phyloP scores from a whole-genome alignment of 169 alveolate species.

The Perkinsus chesapeaki region DNA sequence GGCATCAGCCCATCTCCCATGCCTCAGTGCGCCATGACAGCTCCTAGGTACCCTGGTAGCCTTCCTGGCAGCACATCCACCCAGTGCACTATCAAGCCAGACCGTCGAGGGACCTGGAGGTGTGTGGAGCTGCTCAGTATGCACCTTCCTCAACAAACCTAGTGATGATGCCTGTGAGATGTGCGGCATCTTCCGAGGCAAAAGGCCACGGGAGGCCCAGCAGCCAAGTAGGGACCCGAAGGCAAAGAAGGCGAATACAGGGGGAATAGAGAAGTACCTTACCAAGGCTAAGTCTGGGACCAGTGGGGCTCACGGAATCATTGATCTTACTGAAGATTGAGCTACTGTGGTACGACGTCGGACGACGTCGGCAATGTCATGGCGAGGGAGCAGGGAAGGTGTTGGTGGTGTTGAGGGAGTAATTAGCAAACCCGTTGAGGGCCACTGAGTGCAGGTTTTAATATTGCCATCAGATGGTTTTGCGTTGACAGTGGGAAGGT shows the following conservation, averaged over 20 bases:
- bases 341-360: too few relatives aligned
- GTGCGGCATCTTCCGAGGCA: background rate
- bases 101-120: background rate
- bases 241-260: background rate
- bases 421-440: too few relatives aligned
- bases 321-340: too few relatives aligned
- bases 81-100: background rate
- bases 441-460: too few relatives aligned
- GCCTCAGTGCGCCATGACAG: background rate
- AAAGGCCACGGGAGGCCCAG: background rate
- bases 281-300: too few relatives aligned
- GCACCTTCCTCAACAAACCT: background rate
- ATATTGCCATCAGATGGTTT: too few relatives aligned
- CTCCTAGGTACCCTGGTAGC: background rate
- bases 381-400: background rate
- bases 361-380: too few relatives aligned
- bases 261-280: background rate
- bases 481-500: too few relatives aligned
- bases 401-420: too few relatives aligned
- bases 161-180: background rate
- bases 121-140: background rate
- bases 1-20: background rate
- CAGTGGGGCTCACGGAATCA: too few relatives aligned
- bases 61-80: background rate
- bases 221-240: background rate